These are phyloP conservation scores for Citropsis articulata DNA, from an alignment of 345 rosid genomes.

Conservation along the genomic window DNA sequence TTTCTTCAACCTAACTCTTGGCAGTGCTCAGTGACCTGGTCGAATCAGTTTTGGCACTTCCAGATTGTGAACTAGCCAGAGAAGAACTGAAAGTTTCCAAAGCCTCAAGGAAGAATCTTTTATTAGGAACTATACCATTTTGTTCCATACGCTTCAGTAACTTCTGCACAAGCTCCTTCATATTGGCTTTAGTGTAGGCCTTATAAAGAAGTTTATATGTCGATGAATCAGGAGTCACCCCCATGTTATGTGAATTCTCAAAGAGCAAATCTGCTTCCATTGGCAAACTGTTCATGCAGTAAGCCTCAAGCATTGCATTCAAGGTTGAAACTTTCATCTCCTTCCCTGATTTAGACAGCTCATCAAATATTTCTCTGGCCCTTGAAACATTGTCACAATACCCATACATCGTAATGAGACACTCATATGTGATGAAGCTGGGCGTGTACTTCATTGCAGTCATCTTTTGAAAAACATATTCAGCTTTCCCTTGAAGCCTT, in stretches of 20 bases:
- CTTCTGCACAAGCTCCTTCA: conserved; percentile 65
- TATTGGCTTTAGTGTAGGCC: conserved; percentile 73
- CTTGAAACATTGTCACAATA: conserved; percentile 60
- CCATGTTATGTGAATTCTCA: conserved; percentile 31
- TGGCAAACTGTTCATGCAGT: conserved; percentile 68
- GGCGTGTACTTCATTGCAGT: conserved; percentile 65
- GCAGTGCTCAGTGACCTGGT: conserved; percentile 17
- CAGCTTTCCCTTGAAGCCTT: conserved; percentile 69
- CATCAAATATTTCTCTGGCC: conserved; percentile 73
- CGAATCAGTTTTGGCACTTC: conserved; percentile 14
- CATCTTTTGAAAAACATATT: conserved; percentile 56
- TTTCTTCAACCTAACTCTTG: conserved; percentile 21
- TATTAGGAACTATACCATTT: conserved; percentile 78
- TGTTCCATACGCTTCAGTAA: conserved; percentile 67
- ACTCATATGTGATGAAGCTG: conserved; percentile 72
- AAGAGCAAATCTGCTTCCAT: conserved; percentile 71
- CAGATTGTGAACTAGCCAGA: conserved; percentile 36
- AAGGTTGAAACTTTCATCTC: conserved; percentile 63
- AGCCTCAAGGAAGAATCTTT: conserved; percentile 84
- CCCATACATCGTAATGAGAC: conserved; percentile 80
- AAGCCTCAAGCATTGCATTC: conserved; percentile 80
- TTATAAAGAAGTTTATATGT: conserved; percentile 85
- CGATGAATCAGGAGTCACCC: conserved; percentile 53
- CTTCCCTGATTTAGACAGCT: conserved; percentile 48
- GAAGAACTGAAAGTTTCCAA: conserved; percentile 56